Base-by-base conservation (phyloP, 225 moss, liverwort and hornwort genomes). In the Pleurozium schreberi region DNA sequence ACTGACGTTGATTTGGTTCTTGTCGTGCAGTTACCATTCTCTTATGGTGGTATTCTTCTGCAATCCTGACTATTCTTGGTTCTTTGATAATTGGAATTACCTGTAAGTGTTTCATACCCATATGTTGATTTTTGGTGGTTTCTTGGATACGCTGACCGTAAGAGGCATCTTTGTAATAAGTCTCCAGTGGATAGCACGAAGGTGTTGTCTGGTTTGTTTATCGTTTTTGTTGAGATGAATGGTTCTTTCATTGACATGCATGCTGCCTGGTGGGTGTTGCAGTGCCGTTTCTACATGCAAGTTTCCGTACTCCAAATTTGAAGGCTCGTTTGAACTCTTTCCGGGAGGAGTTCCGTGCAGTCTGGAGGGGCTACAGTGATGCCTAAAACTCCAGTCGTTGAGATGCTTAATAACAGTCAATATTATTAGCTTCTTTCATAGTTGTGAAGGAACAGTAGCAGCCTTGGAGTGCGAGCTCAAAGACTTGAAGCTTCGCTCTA, bases 341-440 rank as follows among this genome's bases (percentile, higher is more conserved):
- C 75, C 93, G 95, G 61, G 95, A 95, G 90, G 95, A 95, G 85
- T 95, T 95, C 52, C 94, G 94, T 88, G 95, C 95, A 74, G 94
- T 94, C 58, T 95, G 95, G 95, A 92, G 95, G 89, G 95, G 94
- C 79, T 95, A 95, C 80, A 95, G 95, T 83, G 95, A 95, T 88
- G 95, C 95, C 52, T 95, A 87, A 88, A 26, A 49, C 38, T 62
- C 57, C 55, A 62, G 30, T 43, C 52, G 50, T 84, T 81, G 69
- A 87, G 77, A 36, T 80, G 50, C 50, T 70, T 26, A 84, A 86
- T 75, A 74, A 68, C 75, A 86, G 80, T 86, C 69, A 57, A 14
- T 90, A 68, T 86, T n/a, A 69, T 62, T 81, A 84, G 91, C 84
- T 84, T 80, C 65, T 75, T 58, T 87, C 64, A 49, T 88, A 88